Evolutionary conservation across 2,329 filamentous ascomycete genomes (phyloP), one percentile per base, ranked within the genome.

Genomic region (Cercospora sp.): DNA sequence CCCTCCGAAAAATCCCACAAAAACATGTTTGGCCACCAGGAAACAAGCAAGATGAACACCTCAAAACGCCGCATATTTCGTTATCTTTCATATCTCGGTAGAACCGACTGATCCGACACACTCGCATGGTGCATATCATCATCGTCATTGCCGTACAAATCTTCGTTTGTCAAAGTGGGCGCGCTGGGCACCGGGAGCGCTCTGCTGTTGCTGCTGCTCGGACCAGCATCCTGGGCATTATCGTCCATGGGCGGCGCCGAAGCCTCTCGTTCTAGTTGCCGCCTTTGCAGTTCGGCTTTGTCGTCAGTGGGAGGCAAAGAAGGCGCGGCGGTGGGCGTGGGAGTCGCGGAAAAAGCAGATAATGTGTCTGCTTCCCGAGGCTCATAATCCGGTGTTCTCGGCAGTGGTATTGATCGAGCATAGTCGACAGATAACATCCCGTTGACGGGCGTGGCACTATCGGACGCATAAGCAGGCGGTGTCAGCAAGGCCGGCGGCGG

Each of bases 221-320:
- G 60, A 26, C 67, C 65, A 45, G 66, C 61, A 16, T 16, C 9
- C 1, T 57, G 24, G 9, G 34, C 60, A 3, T 34, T 49, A 26
- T 69, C 61, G 2, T 68, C 67, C 12, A 43, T 60, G 3, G 76
- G 76, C 2, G 82, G 82, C 3, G 80, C 81, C 45, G 82, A 84
- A 8, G 77, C 75, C 55, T 81, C 80, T 69, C 79, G 72, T 70
- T 81, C 75, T 4, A 84, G 71, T 59, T 80, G 75, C 8, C 78
- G 77, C 16, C 81, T 75, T 61, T 94, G 91, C 6, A 93, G 81
- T 77, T 96, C 92, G 73, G 90, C 88, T 78, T 96, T 95, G 78
- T 96, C 94, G 65, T 95, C 91, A 13, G 80, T 82, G 3, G 81
- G 61, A 30, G 58, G 55, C 6, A 60, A 28, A 18, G 66, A 10